Base-by-base conservation (phyloP, 2,329 filamentous ascomycete species). In the Botrytis porri region DNA sequence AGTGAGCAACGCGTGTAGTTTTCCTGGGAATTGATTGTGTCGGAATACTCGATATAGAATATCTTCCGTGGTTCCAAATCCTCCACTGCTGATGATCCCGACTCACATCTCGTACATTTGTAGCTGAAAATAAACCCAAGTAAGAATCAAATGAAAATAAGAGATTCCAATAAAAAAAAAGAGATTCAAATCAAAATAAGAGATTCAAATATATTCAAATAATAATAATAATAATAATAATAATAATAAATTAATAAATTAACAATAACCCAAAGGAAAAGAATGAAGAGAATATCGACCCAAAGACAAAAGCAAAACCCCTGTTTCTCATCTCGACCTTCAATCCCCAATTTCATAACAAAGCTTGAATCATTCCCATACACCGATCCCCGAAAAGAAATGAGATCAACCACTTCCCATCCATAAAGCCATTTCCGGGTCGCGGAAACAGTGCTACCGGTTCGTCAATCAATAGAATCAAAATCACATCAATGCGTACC, bases 401-500 rank as follows among this genome's bases (percentile, higher is more conserved):
- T 65, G 63, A 65, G 43, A 65, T 48, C 29, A 45, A 62, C 60
- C 9, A 59, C 35, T 61, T 62, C 35, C 60, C 60, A 39, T 39
- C 60, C 37, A 37, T n/a, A 37, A n/a, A 37, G 35, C 62, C 10
- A 48, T 35, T 7, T n/a, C 16, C 63, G 63, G 63, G 43, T 43
- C 45, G 29, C 41, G 43, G 29, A 37, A 48, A 35, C 41, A 16
- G 25, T 14, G 22, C 1, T 35, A 65, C 63, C 63, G 61, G 43
- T 48, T 45, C 29, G 32, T 65, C 18, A 54, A 54, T 54, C 51
- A 54, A 54, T 54, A 54, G 51, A 54, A 54, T 29, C 51, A n/a
- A 54, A 54, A 54, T 51, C 48, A 54, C 25, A 43, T 65, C 63
- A 48, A 48, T 48, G 63, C 63, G 63, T 25, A 48, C 63, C 63